Base-by-base conservation (phyloP, 805 yeast species). In the Metschnikowia cerradonensis region DNA sequence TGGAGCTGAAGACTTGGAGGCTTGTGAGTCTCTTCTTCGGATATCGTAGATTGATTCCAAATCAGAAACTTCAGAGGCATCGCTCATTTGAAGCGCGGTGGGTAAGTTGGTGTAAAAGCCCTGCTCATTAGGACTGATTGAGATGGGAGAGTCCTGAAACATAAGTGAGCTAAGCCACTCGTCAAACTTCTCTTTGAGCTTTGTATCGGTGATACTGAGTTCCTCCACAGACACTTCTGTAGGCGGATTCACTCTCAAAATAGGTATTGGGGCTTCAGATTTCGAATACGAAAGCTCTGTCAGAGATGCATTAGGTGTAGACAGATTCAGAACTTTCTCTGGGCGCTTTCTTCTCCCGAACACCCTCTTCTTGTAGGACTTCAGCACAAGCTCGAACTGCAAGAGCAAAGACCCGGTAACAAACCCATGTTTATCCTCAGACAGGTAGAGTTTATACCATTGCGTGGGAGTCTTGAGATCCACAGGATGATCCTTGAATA, bases 401-500 rank as follows among this genome's bases (percentile, higher is more conserved):
- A 76, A 46, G 20, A 76, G 62, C 13, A 79, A 49, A 0, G 80
- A 74, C 0, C 83, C 83, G 1, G 81, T 76, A 11, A 78, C 77
- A 58, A 68, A 79, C 13, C 73, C 62, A 36, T 72, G 70, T 48
- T 72, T 63, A 0, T 66, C 60, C 40, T 61, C 64, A 20, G 71
- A 71, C 6, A 80, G 75, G 45, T 70, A 68, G 6, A 79, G 60
- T 52, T 70, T 68, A 56, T 71, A 74, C 82, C 82, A 79, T 45
- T 71, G 67, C 8, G 77, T 59, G 1, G 67, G 71, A 2, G 67
- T 64, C 14, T 54, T 52, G 47, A 63, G 54, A 7, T 50, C 51
- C 11, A 52, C 52, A 13, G 48, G 53, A 30, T 31, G 15, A 13
- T 47, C 38, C n/a, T 10, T 34, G 52, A 73, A 73, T 4, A 71